These are phyloP conservation scores for Ricinus communis DNA, from an alignment of 345 rosid species.

Conservation along the genomic window DNA sequence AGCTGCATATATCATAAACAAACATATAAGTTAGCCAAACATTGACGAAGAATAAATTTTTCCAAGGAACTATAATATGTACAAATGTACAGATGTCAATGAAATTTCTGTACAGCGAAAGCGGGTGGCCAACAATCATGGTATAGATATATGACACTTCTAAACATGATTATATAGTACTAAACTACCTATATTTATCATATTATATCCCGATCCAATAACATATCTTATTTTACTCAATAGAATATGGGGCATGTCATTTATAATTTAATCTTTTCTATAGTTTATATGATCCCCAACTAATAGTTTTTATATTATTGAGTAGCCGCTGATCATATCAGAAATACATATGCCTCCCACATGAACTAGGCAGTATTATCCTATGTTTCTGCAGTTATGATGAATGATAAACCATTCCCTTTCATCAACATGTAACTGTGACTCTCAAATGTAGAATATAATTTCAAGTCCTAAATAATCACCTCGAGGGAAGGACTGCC, in stretches of 20 bases:
- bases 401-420: too few relatives aligned
- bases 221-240: too few relatives aligned
- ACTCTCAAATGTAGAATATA: not conserved
- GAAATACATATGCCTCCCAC: too few relatives aligned
- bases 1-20: constrained; percentile 34
- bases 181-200: not conserved
- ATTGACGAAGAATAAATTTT: not conserved
- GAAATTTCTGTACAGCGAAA: not conserved
- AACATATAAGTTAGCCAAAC: constrained; percentile 7
- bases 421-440: not conserved
- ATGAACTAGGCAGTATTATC: too few relatives aligned
- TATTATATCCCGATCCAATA: not conserved
- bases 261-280: not conserved
- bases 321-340: not conserved
- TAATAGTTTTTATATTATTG: not conserved
- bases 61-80: not conserved
- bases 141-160: not conserved
- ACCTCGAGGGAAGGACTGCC: constrained; percentile 68
- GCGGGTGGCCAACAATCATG: not conserved
- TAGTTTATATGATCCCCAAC: not conserved
- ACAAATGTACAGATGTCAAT: not conserved
- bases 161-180: not conserved
- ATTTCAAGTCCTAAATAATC: constrained; percentile 10
- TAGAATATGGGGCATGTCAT: not conserved
- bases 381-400: too few relatives aligned